These are phyloP conservation scores for Lumnitzera littorea DNA, from an alignment of 345 rosid genomes.

Conservation along the genomic window DNA sequence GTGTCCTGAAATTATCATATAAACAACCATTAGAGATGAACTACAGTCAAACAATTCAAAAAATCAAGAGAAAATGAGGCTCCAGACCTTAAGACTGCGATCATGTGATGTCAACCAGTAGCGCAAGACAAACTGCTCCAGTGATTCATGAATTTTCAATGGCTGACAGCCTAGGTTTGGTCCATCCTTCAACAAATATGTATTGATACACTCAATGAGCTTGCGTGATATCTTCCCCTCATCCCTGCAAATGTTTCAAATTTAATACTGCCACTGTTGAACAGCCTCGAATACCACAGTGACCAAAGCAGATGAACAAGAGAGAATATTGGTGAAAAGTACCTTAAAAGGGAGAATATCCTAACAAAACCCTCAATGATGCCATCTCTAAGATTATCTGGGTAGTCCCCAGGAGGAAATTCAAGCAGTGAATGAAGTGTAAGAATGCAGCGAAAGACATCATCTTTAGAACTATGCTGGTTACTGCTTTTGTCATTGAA, in stretches of 20 bases:
- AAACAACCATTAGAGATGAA: slow-evolving; percentile 3
- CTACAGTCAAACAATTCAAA: neutral
- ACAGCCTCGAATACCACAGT: neutral
- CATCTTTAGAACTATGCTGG: slow-evolving; percentile 62
- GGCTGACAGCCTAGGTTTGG: slow-evolving; percentile 72
- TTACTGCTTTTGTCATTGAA: slow-evolving; percentile 34
- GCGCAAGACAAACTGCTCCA: slow-evolving; percentile 48
- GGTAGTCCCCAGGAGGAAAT: slow-evolving; percentile 84
- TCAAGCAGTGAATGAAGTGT: slow-evolving; percentile 78
- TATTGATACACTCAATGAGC: slow-evolving; percentile 79
- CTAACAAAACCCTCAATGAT: slow-evolving; percentile 53
- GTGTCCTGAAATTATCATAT: slow-evolving; percentile 50
- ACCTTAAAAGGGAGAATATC: slow-evolving; percentile 73
- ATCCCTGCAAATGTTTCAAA: slow-evolving; percentile 44
- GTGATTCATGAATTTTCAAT: slow-evolving; percentile 60
- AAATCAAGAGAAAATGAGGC: slow-evolving; percentile 4
- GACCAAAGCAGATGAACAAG: slow-evolving; percentile 7
- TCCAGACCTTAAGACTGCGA: slow-evolving; percentile 59
- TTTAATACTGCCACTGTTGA: no score
- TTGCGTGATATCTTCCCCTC: slow-evolving; percentile 90
- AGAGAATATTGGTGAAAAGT: slow-evolving; percentile 11
- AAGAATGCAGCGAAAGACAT: slow-evolving; percentile 55
- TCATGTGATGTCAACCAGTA: slow-evolving; percentile 77
- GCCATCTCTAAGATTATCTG: slow-evolving; percentile 55
- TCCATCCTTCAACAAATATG: slow-evolving; percentile 72